Percentiles rank a stretch among this genome's conserved stretches.
Conservation (phyloP, 2,329 filamentous ascomycete genomes). For the Trichophyton benhamiae region DNA sequence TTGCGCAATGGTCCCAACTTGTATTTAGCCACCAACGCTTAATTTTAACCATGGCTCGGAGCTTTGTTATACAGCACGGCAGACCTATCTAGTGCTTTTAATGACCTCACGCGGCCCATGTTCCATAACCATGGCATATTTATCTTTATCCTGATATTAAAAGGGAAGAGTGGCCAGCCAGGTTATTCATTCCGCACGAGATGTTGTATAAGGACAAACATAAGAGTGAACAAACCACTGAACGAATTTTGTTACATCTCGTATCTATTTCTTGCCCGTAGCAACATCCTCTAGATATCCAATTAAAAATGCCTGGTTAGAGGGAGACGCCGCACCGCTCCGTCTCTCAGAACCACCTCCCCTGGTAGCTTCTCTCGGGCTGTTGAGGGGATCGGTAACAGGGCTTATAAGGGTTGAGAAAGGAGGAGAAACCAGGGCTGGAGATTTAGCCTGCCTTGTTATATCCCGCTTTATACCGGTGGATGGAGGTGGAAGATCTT, state of each 20-base stretch:
- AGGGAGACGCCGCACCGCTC: constrained; percentile 43
- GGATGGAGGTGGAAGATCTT: constrained; percentile 21
- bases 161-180: background rate
- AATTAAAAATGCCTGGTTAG: constrained; percentile 63
- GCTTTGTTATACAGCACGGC: too few species aligned
- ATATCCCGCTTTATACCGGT: background rate
- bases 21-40: too few species aligned
- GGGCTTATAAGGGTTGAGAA: background rate
- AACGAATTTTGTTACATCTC: background rate
- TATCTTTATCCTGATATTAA: background rate
- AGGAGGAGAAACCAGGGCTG: constrained; percentile 10
- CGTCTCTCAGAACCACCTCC: background rate
- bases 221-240: background rate
- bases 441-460: constrained; percentile 1
- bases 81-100: too few species aligned
- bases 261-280: constrained; percentile 23
- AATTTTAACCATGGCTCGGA: too few species aligned
- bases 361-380: background rate
- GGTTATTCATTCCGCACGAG: background rate
- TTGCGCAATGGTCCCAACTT: too few species aligned
- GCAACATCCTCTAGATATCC: constrained; percentile 55
- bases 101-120: too few species aligned
- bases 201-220: background rate
- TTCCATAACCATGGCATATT: background rate
- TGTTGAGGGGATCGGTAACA: background rate